Conservation (phyloP, 1,284 basidiomycete species). For the Athelia psychrophila region DNA sequence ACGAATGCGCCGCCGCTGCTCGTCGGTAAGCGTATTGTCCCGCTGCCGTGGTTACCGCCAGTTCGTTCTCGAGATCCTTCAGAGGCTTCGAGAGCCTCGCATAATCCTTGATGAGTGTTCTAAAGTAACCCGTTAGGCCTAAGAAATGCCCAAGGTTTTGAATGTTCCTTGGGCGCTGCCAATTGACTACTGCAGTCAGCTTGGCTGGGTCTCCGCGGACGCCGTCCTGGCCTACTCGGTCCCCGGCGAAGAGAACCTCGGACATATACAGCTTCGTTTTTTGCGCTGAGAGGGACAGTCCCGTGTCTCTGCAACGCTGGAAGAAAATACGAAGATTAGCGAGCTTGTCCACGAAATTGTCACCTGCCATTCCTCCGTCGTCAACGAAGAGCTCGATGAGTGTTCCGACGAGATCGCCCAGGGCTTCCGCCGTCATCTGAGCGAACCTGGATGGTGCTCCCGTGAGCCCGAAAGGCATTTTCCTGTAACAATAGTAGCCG, state of each 20-base stretch:
- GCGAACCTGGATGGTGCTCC: slow-evolving; percentile 37
- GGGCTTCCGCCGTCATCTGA: slow-evolving; percentile 23
- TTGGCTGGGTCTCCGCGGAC: slow-evolving; percentile 25
- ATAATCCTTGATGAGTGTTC: slow-evolving; percentile 26
- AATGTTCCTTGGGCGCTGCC: slow-evolving; percentile 22
- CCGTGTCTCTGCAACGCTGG: slow-evolving; percentile 5
- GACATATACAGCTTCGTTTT: slow-evolving; percentile 30
- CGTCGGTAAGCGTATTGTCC: slow-evolving; percentile 19
- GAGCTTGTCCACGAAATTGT: slow-evolving; percentile 23
- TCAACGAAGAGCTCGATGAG: slow-evolving; percentile 30
- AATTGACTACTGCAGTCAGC: slow-evolving; percentile 29
- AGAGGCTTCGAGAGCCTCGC: slow-evolving; percentile 26
- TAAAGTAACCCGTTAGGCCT: slow-evolving; percentile 25
- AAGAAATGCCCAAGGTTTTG: slow-evolving; percentile 20
- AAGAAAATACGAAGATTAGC: slow-evolving; percentile 19
- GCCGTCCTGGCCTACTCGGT: slow-evolving; percentile 21
- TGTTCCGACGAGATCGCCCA: slow-evolving; percentile 27
- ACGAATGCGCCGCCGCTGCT: slow-evolving; percentile 15
- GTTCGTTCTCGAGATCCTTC: slow-evolving; percentile 17
- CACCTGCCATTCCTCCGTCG: slow-evolving; percentile 23
- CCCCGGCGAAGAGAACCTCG: slow-evolving; percentile 27
- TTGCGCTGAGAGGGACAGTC: slow-evolving; percentile 27
- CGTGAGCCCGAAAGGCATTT: slow-evolving; percentile 40
- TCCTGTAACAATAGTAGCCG: slow-evolving; percentile 32
- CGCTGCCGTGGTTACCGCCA: slow-evolving; percentile 18